phyloP scores from a whole-genome alignment of 257 asterid genomes.

The Fraxinus anomala region DNA sequence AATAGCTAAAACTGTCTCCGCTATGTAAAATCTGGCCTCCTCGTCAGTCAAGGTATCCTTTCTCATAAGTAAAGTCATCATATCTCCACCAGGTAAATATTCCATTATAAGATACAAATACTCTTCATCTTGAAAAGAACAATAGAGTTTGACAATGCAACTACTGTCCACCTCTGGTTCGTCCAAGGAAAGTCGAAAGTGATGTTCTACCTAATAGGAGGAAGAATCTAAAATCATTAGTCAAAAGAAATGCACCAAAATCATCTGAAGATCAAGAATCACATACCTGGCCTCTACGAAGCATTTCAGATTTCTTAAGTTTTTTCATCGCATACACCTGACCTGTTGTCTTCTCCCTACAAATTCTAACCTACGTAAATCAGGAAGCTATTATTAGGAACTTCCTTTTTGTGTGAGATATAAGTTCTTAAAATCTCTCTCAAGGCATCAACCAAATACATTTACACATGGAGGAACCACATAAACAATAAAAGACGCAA shows the following conservation, averaged over 20 bases:
- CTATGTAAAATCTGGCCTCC: conserved; percentile 59
- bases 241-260: not conserved
- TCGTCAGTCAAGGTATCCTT: conserved; percentile 51
- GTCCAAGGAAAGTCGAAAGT: too few relatives aligned
- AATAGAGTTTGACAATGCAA: conserved; percentile 54
- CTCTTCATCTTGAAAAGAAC: conserved; percentile 52
- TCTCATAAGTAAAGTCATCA: conserved; percentile 60
- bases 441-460: conserved; percentile 3
- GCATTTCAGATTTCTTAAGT: conserved; percentile 56
- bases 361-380: conserved; percentile 42
- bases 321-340: conserved; percentile 54
- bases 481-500: not conserved
- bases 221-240: conserved; percentile 19
- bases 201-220: conserved; percentile 52
- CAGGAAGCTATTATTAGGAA: conserved; percentile 1
- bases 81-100: conserved; percentile 59
- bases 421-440: not conserved
- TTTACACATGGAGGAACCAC: not conserved
- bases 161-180: conserved; percentile 52
- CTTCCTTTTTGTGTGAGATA: not conserved
- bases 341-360: conserved; percentile 50
- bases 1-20: conserved; percentile 52
- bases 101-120: conserved; percentile 54
- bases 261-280: conserved; percentile 18
- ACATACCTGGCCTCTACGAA: conserved; percentile 52